These are phyloP conservation scores for Phytophthora ramorum DNA, from an alignment of 352 stramenopile species.

Conservation along the genomic window DNA sequence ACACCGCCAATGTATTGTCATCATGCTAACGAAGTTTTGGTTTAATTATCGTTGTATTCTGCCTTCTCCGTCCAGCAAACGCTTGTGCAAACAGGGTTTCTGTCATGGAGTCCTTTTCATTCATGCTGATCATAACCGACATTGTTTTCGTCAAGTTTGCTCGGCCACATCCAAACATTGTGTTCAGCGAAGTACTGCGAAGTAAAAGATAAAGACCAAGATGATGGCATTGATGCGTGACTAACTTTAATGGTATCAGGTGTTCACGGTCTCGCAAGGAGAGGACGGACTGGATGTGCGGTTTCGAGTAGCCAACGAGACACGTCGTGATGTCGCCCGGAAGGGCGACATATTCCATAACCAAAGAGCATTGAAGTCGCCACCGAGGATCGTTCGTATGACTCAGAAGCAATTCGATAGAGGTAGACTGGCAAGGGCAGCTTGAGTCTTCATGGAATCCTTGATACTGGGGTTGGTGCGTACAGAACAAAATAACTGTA, in stretches of 20 bases:
- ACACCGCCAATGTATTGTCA: no score
- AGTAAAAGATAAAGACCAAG: constrained; percentile 9
- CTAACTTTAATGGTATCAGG: constrained; percentile 19
- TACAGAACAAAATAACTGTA: no score
- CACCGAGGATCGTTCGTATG: no score
- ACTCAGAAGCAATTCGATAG: no score
- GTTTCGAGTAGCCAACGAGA: constrained; percentile 68
- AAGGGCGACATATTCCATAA: constrained; percentile 44
- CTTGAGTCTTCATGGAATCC: no score
- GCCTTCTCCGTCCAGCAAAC: constrained; percentile 45
- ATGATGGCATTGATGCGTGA: not conserved
- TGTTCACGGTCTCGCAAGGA: constrained; percentile 50
- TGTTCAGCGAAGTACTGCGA: constrained; percentile 42
- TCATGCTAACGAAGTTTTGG: no score
- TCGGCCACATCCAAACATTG: constrained; percentile 51
- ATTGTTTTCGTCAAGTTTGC: constrained; percentile 72
- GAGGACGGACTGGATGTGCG: constrained; percentile 50
- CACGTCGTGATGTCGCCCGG: constrained; percentile 44
- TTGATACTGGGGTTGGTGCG: no score
- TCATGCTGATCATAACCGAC: constrained; percentile 67
- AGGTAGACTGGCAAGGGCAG: no score
- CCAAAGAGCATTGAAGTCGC: no score
- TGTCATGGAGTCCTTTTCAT: constrained; percentile 58
- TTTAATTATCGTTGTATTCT: no score
- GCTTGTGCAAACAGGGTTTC: constrained; percentile 62